phyloP scores from a whole-genome alignment of 805 yeast genomes.

The Dipodascopsis tothii region DNA sequence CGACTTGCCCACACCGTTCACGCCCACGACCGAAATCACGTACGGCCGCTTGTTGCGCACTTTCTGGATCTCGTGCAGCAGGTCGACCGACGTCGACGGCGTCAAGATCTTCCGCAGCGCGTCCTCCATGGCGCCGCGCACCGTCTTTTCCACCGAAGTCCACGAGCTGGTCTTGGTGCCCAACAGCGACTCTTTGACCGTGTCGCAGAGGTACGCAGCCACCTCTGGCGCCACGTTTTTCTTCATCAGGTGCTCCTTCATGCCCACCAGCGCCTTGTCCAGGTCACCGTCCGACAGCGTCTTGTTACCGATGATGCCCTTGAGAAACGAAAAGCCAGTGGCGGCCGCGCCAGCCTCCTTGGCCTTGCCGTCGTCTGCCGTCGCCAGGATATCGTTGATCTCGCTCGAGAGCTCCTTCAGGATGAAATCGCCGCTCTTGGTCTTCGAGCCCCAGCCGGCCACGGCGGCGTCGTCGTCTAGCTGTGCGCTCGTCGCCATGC shows the following conservation, averaged over 20 bases:
- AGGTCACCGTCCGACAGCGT: constrained; percentile 58
- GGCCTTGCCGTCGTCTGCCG: constrained; percentile 10
- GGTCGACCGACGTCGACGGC: constrained; percentile 83
- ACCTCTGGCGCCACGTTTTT: constrained; percentile 91
- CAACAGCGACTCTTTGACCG: constrained; percentile 59
- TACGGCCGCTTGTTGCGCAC: constrained; percentile 51
- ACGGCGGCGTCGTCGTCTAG: constrained; percentile 29
- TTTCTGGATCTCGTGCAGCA: constrained; percentile 67
- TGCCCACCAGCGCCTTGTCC: constrained; percentile 52
- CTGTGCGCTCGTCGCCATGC: too few relatives aligned
- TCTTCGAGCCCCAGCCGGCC: constrained; percentile 36
- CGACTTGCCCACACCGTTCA: constrained; percentile 96
- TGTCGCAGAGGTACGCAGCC: constrained; percentile 61
- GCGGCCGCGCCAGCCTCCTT: constrained; percentile 24
- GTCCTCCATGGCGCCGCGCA: constrained; percentile 51
- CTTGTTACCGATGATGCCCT: constrained; percentile 61
- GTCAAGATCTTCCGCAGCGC: constrained; percentile 63
- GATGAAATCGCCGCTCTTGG: constrained; percentile 52
- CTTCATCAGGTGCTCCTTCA: constrained; percentile 68
- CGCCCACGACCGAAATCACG: constrained; percentile 96
- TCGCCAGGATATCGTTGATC: constrained; percentile 37
- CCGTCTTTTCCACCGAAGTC: constrained; percentile 67
- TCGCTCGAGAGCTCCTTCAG: constrained; percentile 56
- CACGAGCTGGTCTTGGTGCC: constrained; percentile 68
- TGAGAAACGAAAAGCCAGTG: constrained; percentile 48